Percentiles rank a stretch among this genome's conserved stretches.
These are phyloP conservation scores for Orbilia quercus DNA, from an alignment of 2,329 filamentous ascomycete genomes.

Conservation along the genomic window DNA sequence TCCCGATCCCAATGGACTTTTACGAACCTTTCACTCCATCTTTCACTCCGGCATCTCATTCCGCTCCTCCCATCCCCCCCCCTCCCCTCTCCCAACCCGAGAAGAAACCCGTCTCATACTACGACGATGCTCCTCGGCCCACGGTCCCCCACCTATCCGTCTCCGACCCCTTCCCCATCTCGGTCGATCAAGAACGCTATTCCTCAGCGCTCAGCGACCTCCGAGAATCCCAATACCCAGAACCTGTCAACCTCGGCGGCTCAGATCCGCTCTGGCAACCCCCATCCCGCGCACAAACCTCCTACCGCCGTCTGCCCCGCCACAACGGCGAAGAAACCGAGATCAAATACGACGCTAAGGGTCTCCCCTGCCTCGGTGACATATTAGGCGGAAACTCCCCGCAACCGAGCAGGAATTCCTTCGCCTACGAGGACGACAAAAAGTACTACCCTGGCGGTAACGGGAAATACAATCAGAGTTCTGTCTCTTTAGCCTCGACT, in stretches of 20 bases:
- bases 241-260: slow-evolving; percentile 37
- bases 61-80: not conserved
- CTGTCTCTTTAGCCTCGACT: slow-evolving; percentile 31
- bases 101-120: slow-evolving; percentile 4
- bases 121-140: slow-evolving; percentile 18
- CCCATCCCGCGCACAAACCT: slow-evolving; percentile 27
- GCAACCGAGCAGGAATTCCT: slow-evolving; percentile 21
- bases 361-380: slow-evolving; percentile 43
- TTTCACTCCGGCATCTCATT: slow-evolving; percentile 34
- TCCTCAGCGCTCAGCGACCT: slow-evolving; percentile 19
- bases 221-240: slow-evolving; percentile 50
- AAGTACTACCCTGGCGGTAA: slow-evolving; percentile 25
- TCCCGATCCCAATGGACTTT: slow-evolving; percentile 46
- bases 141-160: slow-evolving; percentile 33
- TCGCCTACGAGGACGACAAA: slow-evolving; percentile 35
- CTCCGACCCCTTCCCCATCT: slow-evolving; percentile 52
- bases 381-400: slow-evolving; percentile 6
- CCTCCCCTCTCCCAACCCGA: not conserved
- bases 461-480: slow-evolving; percentile 31
- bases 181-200: slow-evolving; percentile 50
- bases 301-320: slow-evolving; percentile 41
- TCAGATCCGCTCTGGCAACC: slow-evolving; percentile 43
- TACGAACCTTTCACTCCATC: slow-evolving; percentile 44
- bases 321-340: slow-evolving; percentile 15
- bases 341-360: slow-evolving; percentile 24